Base-by-base conservation (phyloP, 1,284 basidiomycete species). In the Afroboletus lepidellus region DNA sequence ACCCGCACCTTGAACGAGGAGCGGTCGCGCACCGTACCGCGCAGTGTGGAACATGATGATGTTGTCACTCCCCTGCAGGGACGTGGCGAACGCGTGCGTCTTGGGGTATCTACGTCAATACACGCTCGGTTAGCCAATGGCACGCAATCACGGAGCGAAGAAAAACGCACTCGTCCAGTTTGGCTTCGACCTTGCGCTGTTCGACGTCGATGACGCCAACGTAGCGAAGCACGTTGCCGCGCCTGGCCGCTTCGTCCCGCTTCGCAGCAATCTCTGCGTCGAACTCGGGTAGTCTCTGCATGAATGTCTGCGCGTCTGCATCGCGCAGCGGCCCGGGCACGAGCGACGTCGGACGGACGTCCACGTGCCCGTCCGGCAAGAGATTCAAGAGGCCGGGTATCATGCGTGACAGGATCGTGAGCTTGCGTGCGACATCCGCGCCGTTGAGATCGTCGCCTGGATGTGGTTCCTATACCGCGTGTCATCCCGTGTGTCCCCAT, bases 11-110 rank as follows among this genome's bases (percentile, higher is more conserved):
- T 98, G 96, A 21, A 99, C 81, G 57, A 98, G 91, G 55, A 99
- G 75, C 1, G 96, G 91, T 49, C 91, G 74, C 8, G 85, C 80
- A 21, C 86, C 85, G 63, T 95, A 94, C 42, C 97, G 79, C 69
- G 91, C 86, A 0, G 96, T 98, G 69, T 92, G 87, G 82, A 98
- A 98, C 75, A 96, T 92, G 68, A 99, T 84, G 67, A 99, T 98
- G 72, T 98, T 99, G 73, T 99, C 97, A 23, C 93, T 94, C 1
- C 96, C 97, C 30, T 91, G 90, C 12, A 99, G 83, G 0, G 94
- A 92, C 1, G 94, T 96, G 1, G 94, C 96, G 63, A 99, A 98
- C 1, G 96, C 89, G 70, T 99, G 96, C 24, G 85, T 82, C 21
- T 77, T 79, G 8, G 93, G 84, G 70, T 98, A 98, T 66, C 92